Evolutionary conservation across 129 eudicot genomes (phyloP), one percentile per base, ranked within the genome.

Genomic region (Solidago caesia): DNA sequence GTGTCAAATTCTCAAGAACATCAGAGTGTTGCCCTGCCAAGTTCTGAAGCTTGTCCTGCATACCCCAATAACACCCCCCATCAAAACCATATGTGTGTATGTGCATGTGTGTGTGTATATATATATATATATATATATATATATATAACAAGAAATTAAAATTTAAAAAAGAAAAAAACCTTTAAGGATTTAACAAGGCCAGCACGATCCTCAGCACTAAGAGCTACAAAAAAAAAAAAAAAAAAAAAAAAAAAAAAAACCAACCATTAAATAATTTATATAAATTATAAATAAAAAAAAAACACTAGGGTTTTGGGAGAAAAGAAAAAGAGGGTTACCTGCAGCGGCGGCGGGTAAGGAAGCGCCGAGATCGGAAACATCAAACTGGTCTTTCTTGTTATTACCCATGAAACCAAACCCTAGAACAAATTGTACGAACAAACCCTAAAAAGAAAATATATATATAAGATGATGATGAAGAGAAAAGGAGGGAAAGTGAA

Each of bases 341-440:
- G 89, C 91, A 49, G 92, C 89, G 66, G 90, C 97, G 72, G 97
- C 89, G 62, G 96, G 96, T 67, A 88, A 90, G 33, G 89, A 64
- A 59, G 87, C 82, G 65, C 83, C 87, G 41, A 89, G 80, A 82
- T 86, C 96, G 81, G 96, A 74, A 75, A 89, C 77, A 59, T 89
- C 92, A 59, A 86, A 67, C 44, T 73, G 59, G 44, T 88, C 90
- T 26, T 87, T 84, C 75, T 66, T 73, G 76, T 76, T 69, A 66
- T 89, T 87, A 13, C 87, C 80, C 87, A 82, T 88, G 16, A 29
- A 77, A 9, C 10, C 21, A 69, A 68, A 73, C 71, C 63, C 69
- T 51, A 74, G 44, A 72, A 75, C 53, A 26, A 29, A 75, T 48
- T 33, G 3, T 33, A 33, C 39, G 3, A 33, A 33, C 3, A 33